Evolutionary conservation across 306 rosid species (phyloP), one percentile per base, ranked within the genome.

Genomic region (Dryas octopetala): DNA sequence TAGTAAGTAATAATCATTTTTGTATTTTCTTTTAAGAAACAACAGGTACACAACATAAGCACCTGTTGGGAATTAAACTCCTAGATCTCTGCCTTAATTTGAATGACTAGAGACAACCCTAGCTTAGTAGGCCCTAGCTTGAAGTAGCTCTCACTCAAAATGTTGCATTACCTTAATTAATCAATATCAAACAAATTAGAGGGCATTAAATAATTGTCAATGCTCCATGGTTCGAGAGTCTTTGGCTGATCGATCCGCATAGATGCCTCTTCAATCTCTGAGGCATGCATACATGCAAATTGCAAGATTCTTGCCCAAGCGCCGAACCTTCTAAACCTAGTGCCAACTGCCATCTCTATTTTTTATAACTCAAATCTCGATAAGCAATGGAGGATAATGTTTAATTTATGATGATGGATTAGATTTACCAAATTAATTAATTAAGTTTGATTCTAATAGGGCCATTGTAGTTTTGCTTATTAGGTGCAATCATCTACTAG

Each of bases 261-360:
- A 65, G 84, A 76, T 80, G 81, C 80, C 72, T 71, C 86, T 49
- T 72, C 61, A 74, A 71, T 75, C 55, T 82, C 49, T 68, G 65
- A 73, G 53, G 51, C 73, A 32, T 32, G 38, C 38, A 32, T 32
- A 32, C 38, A 32, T 32, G 38, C 38, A 32, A 32, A 32, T 32
- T 32, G 38, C 38, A 49, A 83, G 83, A 76, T 78, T 84, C 80
- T 43, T 77, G 77, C 70, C 71, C 23, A 19, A 54, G 57, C 65
- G 76, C 55, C 68, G 94, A 91, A 89, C 86, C 91, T 89, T 89
- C 92, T 83, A 89, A 91, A 85, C 92, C 83, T 68, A 60, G 68
- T 63, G 80, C 66, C 70, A 57, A 32, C 38, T 32, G 38, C 38
- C 38, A 1, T 1, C 5, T 16, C 9, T 10, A 71, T 73, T 38